Percentiles rank a stretch among this genome's conserved stretches.
Evolutionary conservation across 1,284 basidiomycete genomes (phyloP).

Genomic region (Pterulicium gracile): DNA sequence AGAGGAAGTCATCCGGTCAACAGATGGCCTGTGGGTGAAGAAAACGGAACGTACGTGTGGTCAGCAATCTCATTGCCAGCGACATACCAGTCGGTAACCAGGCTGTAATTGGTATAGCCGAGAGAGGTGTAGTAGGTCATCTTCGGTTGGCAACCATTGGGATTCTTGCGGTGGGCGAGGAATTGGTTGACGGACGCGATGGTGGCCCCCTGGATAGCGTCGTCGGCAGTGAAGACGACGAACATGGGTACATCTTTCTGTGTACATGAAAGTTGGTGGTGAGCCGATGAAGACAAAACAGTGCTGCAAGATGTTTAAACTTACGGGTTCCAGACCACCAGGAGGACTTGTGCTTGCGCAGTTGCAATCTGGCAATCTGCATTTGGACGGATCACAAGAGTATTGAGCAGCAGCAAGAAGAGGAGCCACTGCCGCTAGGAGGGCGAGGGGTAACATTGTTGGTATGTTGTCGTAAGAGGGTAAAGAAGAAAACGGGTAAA

Average conservation of each 20-base stretch:
- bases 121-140: constrained; percentile 71
- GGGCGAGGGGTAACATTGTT: constrained; percentile 25
- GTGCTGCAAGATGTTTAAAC: constrained; percentile 16
- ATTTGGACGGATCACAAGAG: constrained; percentile 53
- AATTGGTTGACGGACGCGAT: constrained; percentile 66
- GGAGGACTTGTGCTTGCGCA: constrained; percentile 67
- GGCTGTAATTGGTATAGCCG: constrained; percentile 69
- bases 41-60: constrained; percentile 54
- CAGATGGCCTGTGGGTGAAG: not conserved
- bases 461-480: no score
- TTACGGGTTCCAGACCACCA: constrained; percentile 52
- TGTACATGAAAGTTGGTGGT: not conserved
- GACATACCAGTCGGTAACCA: constrained; percentile 79
- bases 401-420: constrained; percentile 32
- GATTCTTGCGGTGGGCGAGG: constrained; percentile 68
- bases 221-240: constrained; percentile 62
- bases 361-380: constrained; percentile 59
- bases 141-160: constrained; percentile 69
- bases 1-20: not conserved
- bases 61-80: constrained; percentile 84
- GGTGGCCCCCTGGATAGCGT: constrained; percentile 68
- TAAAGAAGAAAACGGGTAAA: no score
- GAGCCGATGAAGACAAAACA: constrained; percentile 6
- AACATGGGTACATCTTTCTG: constrained; percentile 64
- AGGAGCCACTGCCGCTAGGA: constrained; percentile 19